These are phyloP conservation scores for Testicularia cyperi DNA, from an alignment of 1,284 basidiomycete genomes.

Conservation along the genomic window DNA sequence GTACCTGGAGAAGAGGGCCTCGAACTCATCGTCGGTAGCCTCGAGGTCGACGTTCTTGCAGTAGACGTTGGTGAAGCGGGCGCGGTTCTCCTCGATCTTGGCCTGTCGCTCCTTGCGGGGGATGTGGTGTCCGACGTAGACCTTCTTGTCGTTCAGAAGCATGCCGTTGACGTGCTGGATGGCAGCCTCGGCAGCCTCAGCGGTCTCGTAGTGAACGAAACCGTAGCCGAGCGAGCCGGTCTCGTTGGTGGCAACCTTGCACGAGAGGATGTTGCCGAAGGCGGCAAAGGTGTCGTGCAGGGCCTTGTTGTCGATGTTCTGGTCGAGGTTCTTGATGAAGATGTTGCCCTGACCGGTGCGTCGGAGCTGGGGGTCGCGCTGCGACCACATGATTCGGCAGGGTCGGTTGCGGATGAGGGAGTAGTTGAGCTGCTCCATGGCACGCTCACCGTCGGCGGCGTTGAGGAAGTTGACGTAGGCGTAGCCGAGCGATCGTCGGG, in stretches of 20 bases:
- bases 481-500: conserved; percentile 98
- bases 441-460: conserved; percentile 94
- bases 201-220: conserved; percentile 98
- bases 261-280: conserved; percentile 97
- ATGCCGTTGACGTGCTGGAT: conserved; percentile 99
- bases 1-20: conserved; percentile 75
- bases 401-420: conserved; percentile 97
- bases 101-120: conserved; percentile 80
- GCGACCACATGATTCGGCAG: conserved; percentile 99
- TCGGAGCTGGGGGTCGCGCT: conserved; percentile 97
- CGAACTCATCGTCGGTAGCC: conserved; percentile 83
- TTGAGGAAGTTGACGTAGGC: conserved; percentile 99
- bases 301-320: conserved; percentile 99
- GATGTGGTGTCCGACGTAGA: conserved; percentile 96
- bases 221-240: conserved; percentile 69
- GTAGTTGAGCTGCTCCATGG: conserved; percentile 98
- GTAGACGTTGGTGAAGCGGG: conserved; percentile 97
- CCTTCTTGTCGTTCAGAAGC: conserved; percentile 85
- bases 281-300: conserved; percentile 99
- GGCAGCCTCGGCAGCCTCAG: conserved; percentile 83
- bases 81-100: conserved; percentile 95
- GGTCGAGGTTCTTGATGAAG: conserved; percentile 99
- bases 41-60: conserved; percentile 93
- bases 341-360: conserved; percentile 99
- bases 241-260: conserved; percentile 80